Percentiles rank a stretch among this genome's conserved stretches.
phyloP scores from a whole-genome alignment of 768 basidiomycete species.

The Cystofilobasidium bisporidii region DNA sequence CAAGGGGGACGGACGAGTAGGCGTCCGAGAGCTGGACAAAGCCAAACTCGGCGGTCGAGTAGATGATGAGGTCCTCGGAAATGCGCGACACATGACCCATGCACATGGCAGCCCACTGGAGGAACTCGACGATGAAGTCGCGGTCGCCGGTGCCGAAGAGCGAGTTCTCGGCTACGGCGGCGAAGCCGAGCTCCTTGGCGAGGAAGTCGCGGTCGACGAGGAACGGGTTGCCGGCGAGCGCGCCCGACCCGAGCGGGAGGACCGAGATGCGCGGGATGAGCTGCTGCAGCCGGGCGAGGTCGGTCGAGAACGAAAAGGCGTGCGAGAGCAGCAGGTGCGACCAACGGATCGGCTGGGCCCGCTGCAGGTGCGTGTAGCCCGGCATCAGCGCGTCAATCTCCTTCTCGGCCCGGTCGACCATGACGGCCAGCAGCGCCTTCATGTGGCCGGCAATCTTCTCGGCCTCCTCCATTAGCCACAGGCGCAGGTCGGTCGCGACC shows the following conservation, averaged over 20 bases:
- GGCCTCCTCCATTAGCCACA: slow-evolving; percentile 83
- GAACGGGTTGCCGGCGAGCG: slow-evolving; percentile 95
- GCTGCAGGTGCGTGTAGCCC: slow-evolving; percentile 96
- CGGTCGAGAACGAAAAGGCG: slow-evolving; percentile 82
- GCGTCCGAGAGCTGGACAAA: slow-evolving; percentile 95
- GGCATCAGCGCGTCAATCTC: slow-evolving; percentile 86
- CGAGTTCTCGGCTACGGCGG: slow-evolving; percentile 84
- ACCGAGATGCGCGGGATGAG: slow-evolving; percentile 83
- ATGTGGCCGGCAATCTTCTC: slow-evolving; percentile 56
- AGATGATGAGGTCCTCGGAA: slow-evolving; percentile 92
- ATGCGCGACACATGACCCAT: slow-evolving; percentile 91
- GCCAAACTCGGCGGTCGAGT: slow-evolving; percentile 94
- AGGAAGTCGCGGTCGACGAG: slow-evolving; percentile 86
- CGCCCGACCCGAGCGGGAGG: slow-evolving; percentile 85
- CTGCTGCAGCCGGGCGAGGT: slow-evolving; percentile 73
- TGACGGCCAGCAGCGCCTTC: slow-evolving; percentile 69
- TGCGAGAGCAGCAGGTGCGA: slow-evolving; percentile 93
- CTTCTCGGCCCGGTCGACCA: slow-evolving; percentile 84
- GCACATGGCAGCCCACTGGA: slow-evolving; percentile 88
- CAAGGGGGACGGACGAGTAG: slow-evolving; percentile 60
- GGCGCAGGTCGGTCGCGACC: slow-evolving; percentile 93
- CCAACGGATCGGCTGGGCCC: slow-evolving; percentile 97
- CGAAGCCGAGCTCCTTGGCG: slow-evolving; percentile 78
- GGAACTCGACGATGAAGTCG: slow-evolving; percentile 91
- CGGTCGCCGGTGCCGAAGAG: slow-evolving; percentile 94